Percentiles rank a stretch among this genome's conserved stretches.
These are phyloP conservation scores for Colletotrichum salicis DNA, from an alignment of 2,329 filamentous ascomycete species.

Conservation along the genomic window DNA sequence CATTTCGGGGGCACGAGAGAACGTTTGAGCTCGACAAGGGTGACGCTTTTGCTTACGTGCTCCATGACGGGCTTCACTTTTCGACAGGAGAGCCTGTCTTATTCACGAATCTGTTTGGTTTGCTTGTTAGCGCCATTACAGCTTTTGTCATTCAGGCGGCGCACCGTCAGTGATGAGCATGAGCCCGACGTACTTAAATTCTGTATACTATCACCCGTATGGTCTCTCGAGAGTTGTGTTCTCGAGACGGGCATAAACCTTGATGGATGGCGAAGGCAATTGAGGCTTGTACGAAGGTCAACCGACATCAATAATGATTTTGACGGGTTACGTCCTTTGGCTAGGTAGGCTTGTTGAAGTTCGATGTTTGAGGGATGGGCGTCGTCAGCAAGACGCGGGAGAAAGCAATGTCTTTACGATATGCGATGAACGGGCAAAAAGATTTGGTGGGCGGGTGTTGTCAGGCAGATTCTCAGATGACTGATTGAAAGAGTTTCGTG, in stretches of 20 bases:
- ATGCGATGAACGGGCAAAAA: constrained; percentile 6
- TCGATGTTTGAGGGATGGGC: constrained; percentile 4
- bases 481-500: not conserved
- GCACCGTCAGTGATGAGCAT: not conserved
- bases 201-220: constrained; percentile 67
- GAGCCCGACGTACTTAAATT: constrained; percentile 56
- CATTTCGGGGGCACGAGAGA: constrained; percentile 64
- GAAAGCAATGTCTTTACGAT: constrained; percentile 29
- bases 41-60: constrained; percentile 39
- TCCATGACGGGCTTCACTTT: constrained; percentile 44
- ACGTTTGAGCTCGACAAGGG: constrained; percentile 38
- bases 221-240: constrained; percentile 64
- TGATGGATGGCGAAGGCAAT: constrained; percentile 66
- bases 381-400: constrained; percentile 26
- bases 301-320: constrained; percentile 67
- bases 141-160: not conserved
- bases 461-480: constrained; percentile 22
- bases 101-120: constrained; percentile 30
- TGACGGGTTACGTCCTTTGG: constrained; percentile 36
- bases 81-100: constrained; percentile 19
- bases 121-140: not conserved
- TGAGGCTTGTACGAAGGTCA: constrained; percentile 65
- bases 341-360: constrained; percentile 25
- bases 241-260: constrained; percentile 68
- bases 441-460: constrained; percentile 1